Evolutionary conservation across 495 filamentous ascomycete species (phyloP).

Genomic region (Tuber brumale): DNA sequence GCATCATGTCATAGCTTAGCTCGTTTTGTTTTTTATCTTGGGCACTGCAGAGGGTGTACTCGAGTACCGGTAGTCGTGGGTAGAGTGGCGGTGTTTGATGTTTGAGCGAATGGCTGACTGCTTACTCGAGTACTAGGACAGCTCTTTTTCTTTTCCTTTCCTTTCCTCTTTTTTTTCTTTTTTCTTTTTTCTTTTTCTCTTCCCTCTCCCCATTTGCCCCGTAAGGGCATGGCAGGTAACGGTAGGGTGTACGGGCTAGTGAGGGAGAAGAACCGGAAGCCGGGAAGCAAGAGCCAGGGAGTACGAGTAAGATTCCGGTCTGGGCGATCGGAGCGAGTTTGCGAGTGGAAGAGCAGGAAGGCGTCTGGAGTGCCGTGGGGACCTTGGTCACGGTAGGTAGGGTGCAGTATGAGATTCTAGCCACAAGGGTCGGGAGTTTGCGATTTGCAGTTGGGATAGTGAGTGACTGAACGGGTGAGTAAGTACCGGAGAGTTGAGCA

Average conservation of each 20-base stretch:
- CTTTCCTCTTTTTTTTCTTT: neutral
- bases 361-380: neutral
- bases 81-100: neutral
- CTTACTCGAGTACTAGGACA: conserved; percentile 2
- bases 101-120: neutral
- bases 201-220: neutral
- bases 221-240: neutral
- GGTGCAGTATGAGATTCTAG: neutral
- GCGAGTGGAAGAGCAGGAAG: neutral
- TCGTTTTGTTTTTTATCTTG: neutral
- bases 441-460: neutral
- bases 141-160: neutral
- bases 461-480: neutral
- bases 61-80: no score
- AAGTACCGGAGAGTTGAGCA: neutral
- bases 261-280: neutral
- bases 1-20: neutral
- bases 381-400: neutral
- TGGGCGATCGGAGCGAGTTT: conserved; percentile 4
- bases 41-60: neutral
- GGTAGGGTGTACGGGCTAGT: neutral
- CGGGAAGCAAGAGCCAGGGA: neutral
- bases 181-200: neutral
- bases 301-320: neutral
- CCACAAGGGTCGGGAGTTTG: conserved; percentile 4